Evolutionary conservation across 1,139 yeast genomes (phyloP).

Genomic region (Saccharomyces hybrid): DNA sequence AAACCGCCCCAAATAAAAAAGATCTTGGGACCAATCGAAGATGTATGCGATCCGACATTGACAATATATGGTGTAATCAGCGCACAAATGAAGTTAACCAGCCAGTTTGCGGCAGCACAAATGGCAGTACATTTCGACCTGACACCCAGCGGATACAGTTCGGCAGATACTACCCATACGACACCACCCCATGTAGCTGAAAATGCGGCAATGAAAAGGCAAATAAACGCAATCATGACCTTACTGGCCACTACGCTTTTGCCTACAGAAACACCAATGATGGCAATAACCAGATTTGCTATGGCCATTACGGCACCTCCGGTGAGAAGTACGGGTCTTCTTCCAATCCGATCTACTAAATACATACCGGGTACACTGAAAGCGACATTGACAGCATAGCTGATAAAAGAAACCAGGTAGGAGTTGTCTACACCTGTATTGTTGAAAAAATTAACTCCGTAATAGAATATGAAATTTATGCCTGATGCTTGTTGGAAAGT

Average conservation of each 20-base stretch:
- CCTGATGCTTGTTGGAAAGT: constrained; percentile 73
- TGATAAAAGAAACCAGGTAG: constrained; percentile 58
- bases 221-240: constrained; percentile 70
- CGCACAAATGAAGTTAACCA: constrained; percentile 70
- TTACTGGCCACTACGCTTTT: constrained; percentile 47
- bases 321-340: constrained; percentile 34
- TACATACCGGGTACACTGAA: constrained; percentile 67
- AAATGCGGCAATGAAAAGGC: constrained; percentile 70
- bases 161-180: constrained; percentile 71
- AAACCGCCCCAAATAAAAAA: constrained; percentile 70
- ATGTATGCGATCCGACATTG: constrained; percentile 55
- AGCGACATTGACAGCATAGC: constrained; percentile 64
- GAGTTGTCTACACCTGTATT: constrained; percentile 52
- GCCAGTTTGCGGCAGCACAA: constrained; percentile 73
- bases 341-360: constrained; percentile 59
- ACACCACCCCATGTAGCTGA: constrained; percentile 89
- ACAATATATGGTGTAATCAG: constrained; percentile 63
- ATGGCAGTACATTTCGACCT: constrained; percentile 75
- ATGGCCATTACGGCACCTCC: constrained; percentile 53
- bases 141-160: constrained; percentile 69
- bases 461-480: constrained; percentile 70
- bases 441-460: constrained; percentile 67
- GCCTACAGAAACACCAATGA: constrained; percentile 49
- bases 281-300: constrained; percentile 56
- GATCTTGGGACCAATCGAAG: constrained; percentile 57